Conservation (phyloP, 2,329 filamentous ascomycete species). For the Fusarium continuum region DNA sequence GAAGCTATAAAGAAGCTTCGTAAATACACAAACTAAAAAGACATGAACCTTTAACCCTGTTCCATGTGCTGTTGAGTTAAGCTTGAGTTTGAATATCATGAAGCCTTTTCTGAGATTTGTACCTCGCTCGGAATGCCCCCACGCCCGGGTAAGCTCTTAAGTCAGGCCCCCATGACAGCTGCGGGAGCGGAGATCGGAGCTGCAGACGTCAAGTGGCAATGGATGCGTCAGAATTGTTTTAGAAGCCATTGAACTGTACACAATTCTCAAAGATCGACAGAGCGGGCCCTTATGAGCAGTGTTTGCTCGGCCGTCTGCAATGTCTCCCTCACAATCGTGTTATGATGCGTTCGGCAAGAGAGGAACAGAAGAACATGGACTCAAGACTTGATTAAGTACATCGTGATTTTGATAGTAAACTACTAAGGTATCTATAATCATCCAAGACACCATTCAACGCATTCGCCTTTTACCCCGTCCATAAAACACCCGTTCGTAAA, state of each 20-base stretch:
- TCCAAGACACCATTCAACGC: constrained; percentile 1
- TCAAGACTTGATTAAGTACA: not conserved
- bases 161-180: not conserved
- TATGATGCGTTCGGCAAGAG: not conserved
- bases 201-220: too few relatives aligned
- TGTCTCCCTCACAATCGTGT: not conserved
- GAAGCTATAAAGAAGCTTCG: not conserved
- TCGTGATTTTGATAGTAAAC: constrained; percentile 4
- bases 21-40: not conserved
- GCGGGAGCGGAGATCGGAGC: not conserved
- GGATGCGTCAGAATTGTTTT: too few relatives aligned
- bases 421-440: not conserved
- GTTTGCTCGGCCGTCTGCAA: too few relatives aligned
- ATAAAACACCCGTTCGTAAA: constrained; percentile 11
- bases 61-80: not conserved
- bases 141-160: not conserved
- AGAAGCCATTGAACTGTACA: too few relatives aligned
- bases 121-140: not conserved
- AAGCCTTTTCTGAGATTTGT: not conserved
- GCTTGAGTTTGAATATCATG: not conserved
- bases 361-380: too few relatives aligned
- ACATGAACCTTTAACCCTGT: not conserved
- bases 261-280: too few relatives aligned
- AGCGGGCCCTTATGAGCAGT: too few relatives aligned
- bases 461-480: constrained; percentile 25